A percentile compares a stretch with the other conserved stretches of the same genome.
Evolutionary conservation across 768 basidiomycete species (phyloP).

Genomic region (Boletus reticuloceps): DNA sequence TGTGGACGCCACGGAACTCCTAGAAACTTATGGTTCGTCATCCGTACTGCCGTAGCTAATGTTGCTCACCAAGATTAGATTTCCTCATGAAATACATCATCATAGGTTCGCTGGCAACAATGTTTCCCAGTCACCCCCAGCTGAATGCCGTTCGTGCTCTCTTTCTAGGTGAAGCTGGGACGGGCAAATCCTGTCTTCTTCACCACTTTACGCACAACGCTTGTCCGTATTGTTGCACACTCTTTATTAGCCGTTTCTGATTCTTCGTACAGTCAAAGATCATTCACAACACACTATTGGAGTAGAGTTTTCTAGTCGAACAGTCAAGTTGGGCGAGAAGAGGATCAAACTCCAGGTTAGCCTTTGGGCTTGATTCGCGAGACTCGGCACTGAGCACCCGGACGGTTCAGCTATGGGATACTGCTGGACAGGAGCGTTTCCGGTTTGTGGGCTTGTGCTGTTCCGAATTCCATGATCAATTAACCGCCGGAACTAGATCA

Average conservation of each 20-base stretch:
- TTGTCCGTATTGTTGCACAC: constrained; percentile 55
- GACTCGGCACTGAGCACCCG: constrained; percentile 11
- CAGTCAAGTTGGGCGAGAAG: constrained; percentile 90
- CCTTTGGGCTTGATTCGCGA: constrained; percentile 1
- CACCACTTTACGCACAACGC: constrained; percentile 96
- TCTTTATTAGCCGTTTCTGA: constrained; percentile 5
- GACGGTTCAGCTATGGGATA: constrained; percentile 83
- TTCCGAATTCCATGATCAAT: constrained; percentile 7
- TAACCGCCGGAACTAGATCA: constrained; percentile 48
- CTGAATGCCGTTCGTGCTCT: neutral
- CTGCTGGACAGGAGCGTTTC: constrained; percentile 95
- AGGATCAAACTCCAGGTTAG: constrained; percentile 91
- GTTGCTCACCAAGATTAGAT: constrained; percentile 51
- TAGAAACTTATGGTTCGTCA: constrained; percentile 86
- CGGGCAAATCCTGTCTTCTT: constrained; percentile 94
- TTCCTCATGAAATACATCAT: constrained; percentile 99
- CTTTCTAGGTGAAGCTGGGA: constrained; percentile 84
- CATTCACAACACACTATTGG: constrained; percentile 98
- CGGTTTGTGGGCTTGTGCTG: constrained; percentile 46
- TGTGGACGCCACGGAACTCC: constrained; percentile 83
- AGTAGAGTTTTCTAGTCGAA: constrained; percentile 95
- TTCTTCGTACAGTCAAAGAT: constrained; percentile 73
- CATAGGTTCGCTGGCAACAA: constrained; percentile 58
- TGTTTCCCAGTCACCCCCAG: constrained; percentile 4
- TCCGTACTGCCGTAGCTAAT: neutral